Conservation (phyloP, 2,329 filamentous ascomycete species). For the Aphanocladium album region DNA sequence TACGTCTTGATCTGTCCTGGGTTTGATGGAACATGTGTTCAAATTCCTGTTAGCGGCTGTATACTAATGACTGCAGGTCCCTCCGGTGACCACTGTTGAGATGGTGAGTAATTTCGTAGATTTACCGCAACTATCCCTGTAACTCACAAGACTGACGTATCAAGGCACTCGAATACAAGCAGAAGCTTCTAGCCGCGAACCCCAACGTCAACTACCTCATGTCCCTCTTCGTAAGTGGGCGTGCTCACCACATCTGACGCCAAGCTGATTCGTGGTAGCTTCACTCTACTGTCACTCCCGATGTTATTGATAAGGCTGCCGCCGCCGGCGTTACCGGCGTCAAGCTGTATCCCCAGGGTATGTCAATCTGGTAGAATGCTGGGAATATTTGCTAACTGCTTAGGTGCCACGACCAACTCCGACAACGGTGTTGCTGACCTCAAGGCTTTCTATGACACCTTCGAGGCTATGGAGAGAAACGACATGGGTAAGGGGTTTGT, state of each 20-base stretch:
- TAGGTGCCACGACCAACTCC: slow-evolving; percentile 57
- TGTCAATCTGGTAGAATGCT: no score
- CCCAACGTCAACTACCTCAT: slow-evolving; percentile 65
- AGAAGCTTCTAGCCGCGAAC: slow-evolving; percentile 54
- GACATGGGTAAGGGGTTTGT: slow-evolving; percentile 44
- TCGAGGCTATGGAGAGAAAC: slow-evolving; percentile 82
- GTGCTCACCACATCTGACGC: background rate
- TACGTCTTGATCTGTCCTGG: slow-evolving; percentile 23
- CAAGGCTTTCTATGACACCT: slow-evolving; percentile 69
- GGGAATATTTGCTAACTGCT: no score
- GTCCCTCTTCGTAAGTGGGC: slow-evolving; percentile 55
- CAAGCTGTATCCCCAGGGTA: slow-evolving; percentile 60
- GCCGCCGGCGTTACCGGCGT: slow-evolving; percentile 66
- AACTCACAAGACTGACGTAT: slow-evolving; percentile 24
- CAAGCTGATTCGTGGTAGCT: slow-evolving; percentile 26
- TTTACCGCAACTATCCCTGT: no score
- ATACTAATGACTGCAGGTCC: slow-evolving; percentile 24
- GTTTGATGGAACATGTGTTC: background rate
- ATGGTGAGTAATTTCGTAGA: background rate
- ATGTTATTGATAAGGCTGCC: slow-evolving; percentile 68
- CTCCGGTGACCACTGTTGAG: slow-evolving; percentile 56
- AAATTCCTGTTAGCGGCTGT: background rate
- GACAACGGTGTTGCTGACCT: slow-evolving; percentile 65
- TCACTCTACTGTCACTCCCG: slow-evolving; percentile 59
- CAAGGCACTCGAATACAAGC: slow-evolving; percentile 59